These are phyloP conservation scores for Trypanosoma conorhini DNA, from an alignment of 208 protist species.

Conservation along the genomic window DNA sequence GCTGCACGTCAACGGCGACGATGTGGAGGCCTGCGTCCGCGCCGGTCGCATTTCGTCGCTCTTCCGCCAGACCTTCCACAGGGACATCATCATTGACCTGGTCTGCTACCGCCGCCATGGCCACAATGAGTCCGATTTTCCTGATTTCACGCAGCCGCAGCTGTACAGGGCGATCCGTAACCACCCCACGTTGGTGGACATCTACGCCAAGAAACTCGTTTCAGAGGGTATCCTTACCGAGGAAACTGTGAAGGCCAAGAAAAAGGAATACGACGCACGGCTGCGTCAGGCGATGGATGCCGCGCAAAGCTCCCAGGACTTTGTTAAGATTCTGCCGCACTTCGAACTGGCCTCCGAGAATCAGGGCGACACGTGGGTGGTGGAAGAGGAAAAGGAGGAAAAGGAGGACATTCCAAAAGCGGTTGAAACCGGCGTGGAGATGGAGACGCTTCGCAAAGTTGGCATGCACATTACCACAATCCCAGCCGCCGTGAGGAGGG, in stretches of 20 bases:
- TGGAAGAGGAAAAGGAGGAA: constrained; percentile 36
- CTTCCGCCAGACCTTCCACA: constrained; percentile 94
- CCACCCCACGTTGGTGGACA: constrained; percentile 84
- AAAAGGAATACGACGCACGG: constrained; percentile 68
- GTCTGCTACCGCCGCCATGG: constrained; percentile 97
- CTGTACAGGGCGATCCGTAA: constrained; percentile 94
- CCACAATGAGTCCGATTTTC: constrained; percentile 98
- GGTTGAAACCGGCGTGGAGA: constrained; percentile 74
- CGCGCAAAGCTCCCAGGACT: constrained; percentile 79
- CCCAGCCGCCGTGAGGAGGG: constrained; percentile 83
- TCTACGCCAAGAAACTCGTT: constrained; percentile 90
- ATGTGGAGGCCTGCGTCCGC: constrained; percentile 94
- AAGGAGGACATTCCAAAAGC: constrained; percentile 39
- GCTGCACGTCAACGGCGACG: constrained; percentile 98
- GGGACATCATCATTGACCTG: constrained; percentile 97
- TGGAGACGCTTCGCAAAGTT: constrained; percentile 56
- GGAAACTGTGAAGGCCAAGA: constrained; percentile 60
- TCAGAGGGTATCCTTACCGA: constrained; percentile 74
- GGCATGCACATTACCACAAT: constrained; percentile 86
- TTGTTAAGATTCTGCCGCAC: constrained; percentile 71
- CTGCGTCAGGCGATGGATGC: constrained; percentile 84
- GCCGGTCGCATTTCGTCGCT: constrained; percentile 88
- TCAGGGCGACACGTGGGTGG: constrained; percentile 51
- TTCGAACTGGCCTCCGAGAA: constrained; percentile 82
- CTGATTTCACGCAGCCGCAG: constrained; percentile 97